Base-by-base conservation (phyloP, 148 eudicot species). In the Rhododendron ovatum region DNA sequence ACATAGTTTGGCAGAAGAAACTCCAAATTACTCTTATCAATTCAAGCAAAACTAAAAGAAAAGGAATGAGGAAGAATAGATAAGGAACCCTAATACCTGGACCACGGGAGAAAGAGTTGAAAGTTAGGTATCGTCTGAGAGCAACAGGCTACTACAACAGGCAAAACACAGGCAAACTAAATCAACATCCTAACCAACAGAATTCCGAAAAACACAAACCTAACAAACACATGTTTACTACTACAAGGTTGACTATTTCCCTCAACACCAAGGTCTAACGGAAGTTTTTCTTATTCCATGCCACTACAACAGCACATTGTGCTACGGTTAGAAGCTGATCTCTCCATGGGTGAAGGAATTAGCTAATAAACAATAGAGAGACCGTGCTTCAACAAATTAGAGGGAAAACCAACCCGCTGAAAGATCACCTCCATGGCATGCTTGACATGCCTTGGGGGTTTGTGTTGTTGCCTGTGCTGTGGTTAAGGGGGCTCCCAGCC, bases 401-500 rank as follows among this genome's bases (percentile, higher is more conserved):
- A 55, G n/a, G 28, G 43, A 17, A 26, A 10, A n/a, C 53, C 35
- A 39, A 22, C 35, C 65, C 2, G 78, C 45, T 3, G 30, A 84
- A 75, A 37, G 86, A 59, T 91, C 88, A 95, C 93, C 92, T 94
- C 98, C 96, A 95, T 17, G 98, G 95, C 83, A 91, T 89, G 86
- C 83, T 81, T 2, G 86, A 78, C 89, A 95, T 89, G 91, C 87
- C 90, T 17, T 85, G 93, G 55, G 88, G 90, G 87, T 87, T 87
- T 82, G 81, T 90, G 90, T 87, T 89, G 78, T 91, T 87, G 67
- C 91, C 96, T 13, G 92, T 81, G 85, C 87, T 91, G 81, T 90
- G 98, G 89, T 96, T 92, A 88, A 92, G 89, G 5, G 98, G 98
- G 88, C 95, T 95, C 28, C 93, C 98, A 26, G 91, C 74, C 24